Base-by-base conservation (phyloP, 805 yeast genomes). In the Vanderwaltozyma polyspora region DNA sequence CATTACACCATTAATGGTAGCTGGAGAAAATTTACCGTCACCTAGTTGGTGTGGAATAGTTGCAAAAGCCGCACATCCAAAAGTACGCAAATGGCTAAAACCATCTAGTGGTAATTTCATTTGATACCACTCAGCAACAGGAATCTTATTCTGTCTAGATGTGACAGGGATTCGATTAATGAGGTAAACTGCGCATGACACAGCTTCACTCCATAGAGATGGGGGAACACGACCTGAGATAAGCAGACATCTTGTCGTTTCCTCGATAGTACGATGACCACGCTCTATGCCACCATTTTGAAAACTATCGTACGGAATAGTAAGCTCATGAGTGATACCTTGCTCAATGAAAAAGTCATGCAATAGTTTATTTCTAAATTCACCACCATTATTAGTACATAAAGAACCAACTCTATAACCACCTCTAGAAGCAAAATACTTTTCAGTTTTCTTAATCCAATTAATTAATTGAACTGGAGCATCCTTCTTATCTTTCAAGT, bases 261-360 rank as follows among this genome's bases (percentile, higher is more conserved):
- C 44, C 29, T 36, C 25, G 30, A 45, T 33, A 13, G 46, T 23
- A 5, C 40, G 32, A 30, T 33, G 36, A 14, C 42, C 37, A 14
- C 46, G 29, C 27, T 43, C 48, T 19, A 30, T 43, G 19, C 19
- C 39, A 15, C 47, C 51, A 24, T 46, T 43, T 32, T 39, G 41
- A 27, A 25, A 39, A 31, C 38, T 39, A n/a, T 14, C 18, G n/a
- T n/a, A n/a, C 1, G 43, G 35, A 7, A 39, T 34, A 16, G 43
- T 42, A 3, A 39, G 15, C 28, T 42, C 36, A 33, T 42, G 43
- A 15, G n/a, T 11, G 15, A 42, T 39, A 5, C 39, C 41, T 15
- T 35, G 25, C 4, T 6, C 6, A 11, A 12, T 15, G 13, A 27
- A 29, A 19, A 25, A 41, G 1, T 29, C 25, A 17, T 28, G 24